Base-by-base conservation (phyloP, 106 monocot genomes). In the Amphibolis antarctica region DNA sequence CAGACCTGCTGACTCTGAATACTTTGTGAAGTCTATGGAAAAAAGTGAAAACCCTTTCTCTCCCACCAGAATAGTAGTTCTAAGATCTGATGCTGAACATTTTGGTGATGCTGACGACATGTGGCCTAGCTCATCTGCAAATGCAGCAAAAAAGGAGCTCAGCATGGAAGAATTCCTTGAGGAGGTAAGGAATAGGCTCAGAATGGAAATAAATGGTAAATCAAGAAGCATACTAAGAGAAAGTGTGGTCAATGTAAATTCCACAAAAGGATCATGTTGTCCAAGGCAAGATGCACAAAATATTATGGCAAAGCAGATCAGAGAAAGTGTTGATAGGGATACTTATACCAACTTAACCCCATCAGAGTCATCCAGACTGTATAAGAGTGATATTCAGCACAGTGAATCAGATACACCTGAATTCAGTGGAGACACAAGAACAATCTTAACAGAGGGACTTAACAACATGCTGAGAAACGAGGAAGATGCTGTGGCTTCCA, bases 121-220 rank as follows among this genome's bases (percentile, higher is more conserved):
- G n/a, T 49, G 49, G 49, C 49, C 49, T 7, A 15, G 49, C n/a
- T 49, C 49, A 19, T 14, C 49, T 49, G 49, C 49, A 19, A 49
- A 19, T 49, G 36, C 36, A 36, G 36, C 7, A 36, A 2, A 36
- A 36, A 36, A 36, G 36, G 36, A 36, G 64, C 42, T 57, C 24
- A 83, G 70, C 51, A 86, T 85, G 76, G 51, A 79, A 49, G 69
- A 79, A 63, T 93, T 93, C 53, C 83, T 93, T 6, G 86, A 90
- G 68, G 84, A 96, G 69, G 89, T 90, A 42, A 82, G 74, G 46
- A 84, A 96, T 46, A 90, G 75, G 48, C 96, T 90, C 59, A 82
- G 71, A 67, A 46, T 61, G 6, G 90, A 86, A 76, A 76, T 86
- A 12, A 61, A 80, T 66, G 86, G 89, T n/a, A 86, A 82, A 56